These are phyloP conservation scores for Talaromyces atroroseus DNA, from an alignment of 2,329 filamentous ascomycete species.

Conservation along the genomic window DNA sequence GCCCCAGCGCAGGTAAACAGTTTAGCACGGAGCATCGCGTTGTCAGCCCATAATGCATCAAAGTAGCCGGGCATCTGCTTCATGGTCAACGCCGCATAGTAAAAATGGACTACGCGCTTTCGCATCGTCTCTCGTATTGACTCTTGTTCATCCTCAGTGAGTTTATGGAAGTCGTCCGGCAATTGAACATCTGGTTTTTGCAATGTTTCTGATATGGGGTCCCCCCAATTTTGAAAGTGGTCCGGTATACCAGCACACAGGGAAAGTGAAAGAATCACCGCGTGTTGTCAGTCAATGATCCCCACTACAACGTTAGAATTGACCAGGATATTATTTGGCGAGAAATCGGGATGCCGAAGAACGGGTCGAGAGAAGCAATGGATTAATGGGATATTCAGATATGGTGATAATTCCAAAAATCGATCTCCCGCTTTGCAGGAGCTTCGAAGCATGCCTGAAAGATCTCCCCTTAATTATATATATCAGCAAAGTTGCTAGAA, in stretches of 20 bases:
- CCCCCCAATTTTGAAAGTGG: slow-evolving; percentile 32
- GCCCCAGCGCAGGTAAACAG: slow-evolving; percentile 19
- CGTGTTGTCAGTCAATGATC: slow-evolving; percentile 29
- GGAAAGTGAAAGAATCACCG: slow-evolving; percentile 24
- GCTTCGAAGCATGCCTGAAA: slow-evolving; percentile 8
- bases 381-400: slow-evolving; percentile 16
- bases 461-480: background rate
- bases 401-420: slow-evolving; percentile 18
- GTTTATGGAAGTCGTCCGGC: slow-evolving; percentile 19
- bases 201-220: slow-evolving; percentile 23
- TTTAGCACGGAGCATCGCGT: slow-evolving; percentile 20
- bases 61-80: slow-evolving; percentile 21
- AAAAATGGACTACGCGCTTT: slow-evolving; percentile 21
- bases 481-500: background rate
- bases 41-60: slow-evolving; percentile 17
- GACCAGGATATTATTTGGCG: slow-evolving; percentile 28
- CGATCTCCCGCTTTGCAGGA: slow-evolving; percentile 21
- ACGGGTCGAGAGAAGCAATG: slow-evolving; percentile 17
- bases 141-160: slow-evolving; percentile 20
- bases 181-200: slow-evolving; percentile 19
- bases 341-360: slow-evolving; percentile 24
- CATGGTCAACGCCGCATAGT: slow-evolving; percentile 23
- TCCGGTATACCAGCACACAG: slow-evolving; percentile 26
- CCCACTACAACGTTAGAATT: slow-evolving; percentile 20
- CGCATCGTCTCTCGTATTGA: slow-evolving; percentile 19